Conservation (phyloP, 495 filamentous ascomycete species). For the Penicillium angulare region DNA sequence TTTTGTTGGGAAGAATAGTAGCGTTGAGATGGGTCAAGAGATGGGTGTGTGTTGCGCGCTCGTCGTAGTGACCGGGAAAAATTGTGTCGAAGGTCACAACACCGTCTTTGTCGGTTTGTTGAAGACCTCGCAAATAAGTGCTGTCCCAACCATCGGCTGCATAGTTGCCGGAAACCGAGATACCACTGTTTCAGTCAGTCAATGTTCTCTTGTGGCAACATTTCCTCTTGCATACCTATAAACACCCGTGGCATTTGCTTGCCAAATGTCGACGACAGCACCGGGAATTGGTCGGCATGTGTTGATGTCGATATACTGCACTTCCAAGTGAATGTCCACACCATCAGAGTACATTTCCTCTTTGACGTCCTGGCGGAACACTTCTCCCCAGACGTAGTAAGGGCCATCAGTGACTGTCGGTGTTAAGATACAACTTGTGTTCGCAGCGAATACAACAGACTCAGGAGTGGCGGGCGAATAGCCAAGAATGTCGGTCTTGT, state of each 20-base stretch:
- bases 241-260: constrained; percentile 50
- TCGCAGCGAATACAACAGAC: constrained; percentile 48
- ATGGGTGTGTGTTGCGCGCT: constrained; percentile 60
- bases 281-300: constrained; percentile 33
- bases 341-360: constrained; percentile 42
- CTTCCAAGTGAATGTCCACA: constrained; percentile 43
- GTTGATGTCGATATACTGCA: constrained; percentile 49
- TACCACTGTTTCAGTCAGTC: constrained; percentile 21
- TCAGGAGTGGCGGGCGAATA: constrained; percentile 23
- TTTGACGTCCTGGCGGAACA: constrained; percentile 43
- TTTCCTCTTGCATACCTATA: constrained; percentile 37
- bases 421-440: constrained; percentile 53
- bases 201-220: not conserved
- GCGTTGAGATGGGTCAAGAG: constrained; percentile 49
- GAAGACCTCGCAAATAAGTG: constrained; percentile 54
- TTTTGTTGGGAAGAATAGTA: constrained; percentile 46
- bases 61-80: constrained; percentile 60
- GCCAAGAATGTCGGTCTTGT: constrained; percentile 27
- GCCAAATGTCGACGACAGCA: constrained; percentile 38
- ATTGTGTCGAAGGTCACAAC: constrained; percentile 55
- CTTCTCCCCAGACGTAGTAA: constrained; percentile 54
- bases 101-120: constrained; percentile 54
- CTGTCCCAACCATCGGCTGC: constrained; percentile 38
- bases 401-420: constrained; percentile 54
- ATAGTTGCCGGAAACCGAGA: constrained; percentile 34